These are phyloP conservation scores for Ophiostoma angusticollis DNA, from an alignment of 2,329 filamentous ascomycete genomes.

Conservation along the genomic window DNA sequence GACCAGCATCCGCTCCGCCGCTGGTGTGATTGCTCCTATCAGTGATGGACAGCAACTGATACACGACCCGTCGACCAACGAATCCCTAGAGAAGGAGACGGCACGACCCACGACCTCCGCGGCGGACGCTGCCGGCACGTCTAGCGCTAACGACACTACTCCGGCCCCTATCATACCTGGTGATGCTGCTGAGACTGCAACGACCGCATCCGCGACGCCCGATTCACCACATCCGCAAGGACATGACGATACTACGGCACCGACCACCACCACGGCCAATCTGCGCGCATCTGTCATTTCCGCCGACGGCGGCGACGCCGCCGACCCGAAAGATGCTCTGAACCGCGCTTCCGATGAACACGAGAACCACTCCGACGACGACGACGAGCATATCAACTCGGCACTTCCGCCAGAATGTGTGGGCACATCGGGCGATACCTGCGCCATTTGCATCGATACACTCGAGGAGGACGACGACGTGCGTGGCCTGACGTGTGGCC, in stretches of 20 bases:
- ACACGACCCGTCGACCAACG: conserved; percentile 31
- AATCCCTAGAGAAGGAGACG: conserved; percentile 13
- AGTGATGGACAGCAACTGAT: conserved; percentile 33
- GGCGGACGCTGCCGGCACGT: background rate
- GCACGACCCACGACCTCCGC: background rate
- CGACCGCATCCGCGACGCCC: background rate
- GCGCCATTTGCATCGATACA: conserved; percentile 89
- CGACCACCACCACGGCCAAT: background rate
- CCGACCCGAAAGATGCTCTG: conserved; percentile 15
- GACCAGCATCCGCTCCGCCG: conserved; percentile 56
- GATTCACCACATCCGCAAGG: background rate
- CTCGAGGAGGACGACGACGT: conserved; percentile 94
- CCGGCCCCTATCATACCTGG: background rate
- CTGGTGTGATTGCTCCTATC: conserved; percentile 31
- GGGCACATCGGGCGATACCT: conserved; percentile 75
- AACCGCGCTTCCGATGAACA: conserved; percentile 20
- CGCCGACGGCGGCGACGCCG: conserved; percentile 9
- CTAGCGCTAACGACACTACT: background rate
- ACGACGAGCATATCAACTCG: conserved; percentile 61
- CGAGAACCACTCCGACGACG: conserved; percentile 35
- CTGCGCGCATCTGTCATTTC: conserved; percentile 1
- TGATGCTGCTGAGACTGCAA: no score
- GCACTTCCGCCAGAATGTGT: conserved; percentile 72
- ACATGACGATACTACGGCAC: background rate
- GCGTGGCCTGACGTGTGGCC: conserved; percentile 86